Base-by-base conservation (phyloP, 1,139 yeast genomes). In the Suhomyces bolitotheri region DNA sequence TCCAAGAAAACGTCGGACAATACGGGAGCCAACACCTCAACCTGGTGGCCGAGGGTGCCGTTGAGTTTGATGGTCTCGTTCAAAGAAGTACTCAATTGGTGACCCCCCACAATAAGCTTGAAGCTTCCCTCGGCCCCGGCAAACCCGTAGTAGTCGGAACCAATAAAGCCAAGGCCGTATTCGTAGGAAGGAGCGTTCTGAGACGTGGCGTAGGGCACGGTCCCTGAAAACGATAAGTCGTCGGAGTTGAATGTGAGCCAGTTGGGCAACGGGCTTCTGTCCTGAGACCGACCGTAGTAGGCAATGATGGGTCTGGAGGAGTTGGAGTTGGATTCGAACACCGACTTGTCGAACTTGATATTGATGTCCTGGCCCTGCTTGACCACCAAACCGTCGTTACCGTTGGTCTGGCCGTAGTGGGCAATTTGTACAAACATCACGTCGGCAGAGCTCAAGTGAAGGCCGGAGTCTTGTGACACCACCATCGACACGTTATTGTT, bases 181-280 rank as follows among this genome's bases (percentile, higher is more conserved):
- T 71, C 66, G 49, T 78, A 71, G 21, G 95, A 87, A 9, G 97
- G 97, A 1, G 98, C 98, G 49, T 86, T 81, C 9, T 76, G 71
- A 2, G 96, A 85, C 47, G 85, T 82, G 20, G 86, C 87, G 7
- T 83, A 66, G 4, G 99, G 99, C 0, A 96, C 92, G 2, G 82
- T 80, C 25, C 99, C 99, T 25, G 79, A 70, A 56, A 89, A 90
- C n/a, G 84, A 73, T 44, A 86, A 62, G 36, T 65, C 68, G 26
- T 68, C 64, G 7, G 80, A 56, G 53, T 86, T 78, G 54, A 90
- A 92, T 38, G 62, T 58, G 35, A 89, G 66, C 98, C 98, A 92
- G 51, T 78, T 82, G 16, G 99, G 98, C 36, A 92, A 71, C 2
- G 98, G 94, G 1, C 96, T 76, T 54, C 92, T 78, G 54, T 87